Percentiles rank a stretch among this genome's conserved stretches.
Evolutionary conservation across 1,139 yeast species (phyloP).

Genomic region (Saccharomyces uvarum): DNA sequence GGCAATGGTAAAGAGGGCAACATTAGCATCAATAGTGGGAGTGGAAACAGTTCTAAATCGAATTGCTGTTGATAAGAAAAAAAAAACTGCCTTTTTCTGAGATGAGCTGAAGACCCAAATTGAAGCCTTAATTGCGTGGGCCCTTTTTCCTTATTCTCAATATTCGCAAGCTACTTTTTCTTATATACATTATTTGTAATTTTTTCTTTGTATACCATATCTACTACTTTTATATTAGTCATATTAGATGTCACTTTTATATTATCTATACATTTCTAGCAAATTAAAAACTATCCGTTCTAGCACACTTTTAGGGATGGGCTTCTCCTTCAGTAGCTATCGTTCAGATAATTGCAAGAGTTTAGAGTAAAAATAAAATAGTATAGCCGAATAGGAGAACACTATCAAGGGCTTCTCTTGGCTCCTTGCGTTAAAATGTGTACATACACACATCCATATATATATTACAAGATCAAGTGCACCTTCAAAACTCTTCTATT

Average conservation of each 20-base stretch:
- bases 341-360: neutral
- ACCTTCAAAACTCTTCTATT: neutral
- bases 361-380: neutral
- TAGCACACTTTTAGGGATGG: neutral
- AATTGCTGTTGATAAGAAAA: conserved; percentile 21
- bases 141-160: neutral
- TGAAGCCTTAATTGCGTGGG: neutral
- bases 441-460: neutral
- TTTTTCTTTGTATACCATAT: neutral
- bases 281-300: neutral
- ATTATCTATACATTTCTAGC: neutral
- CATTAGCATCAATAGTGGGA: conserved; percentile 29
- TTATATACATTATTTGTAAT: neutral
- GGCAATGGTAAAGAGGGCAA: conserved; percentile 26
- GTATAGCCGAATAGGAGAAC: neutral
- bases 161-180: neutral
- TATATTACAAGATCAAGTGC: neutral
- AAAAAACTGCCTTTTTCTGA: neutral
- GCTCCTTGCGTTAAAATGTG: neutral
- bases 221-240: neutral
- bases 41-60: conserved; percentile 19
- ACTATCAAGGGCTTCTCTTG: neutral
- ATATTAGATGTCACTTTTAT: neutral
- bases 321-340: neutral
- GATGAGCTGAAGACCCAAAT: neutral